Evolutionary conservation across 371 early-diverging fungal species (phyloP).

Genomic region (Neoconidiobolus thromboides): DNA sequence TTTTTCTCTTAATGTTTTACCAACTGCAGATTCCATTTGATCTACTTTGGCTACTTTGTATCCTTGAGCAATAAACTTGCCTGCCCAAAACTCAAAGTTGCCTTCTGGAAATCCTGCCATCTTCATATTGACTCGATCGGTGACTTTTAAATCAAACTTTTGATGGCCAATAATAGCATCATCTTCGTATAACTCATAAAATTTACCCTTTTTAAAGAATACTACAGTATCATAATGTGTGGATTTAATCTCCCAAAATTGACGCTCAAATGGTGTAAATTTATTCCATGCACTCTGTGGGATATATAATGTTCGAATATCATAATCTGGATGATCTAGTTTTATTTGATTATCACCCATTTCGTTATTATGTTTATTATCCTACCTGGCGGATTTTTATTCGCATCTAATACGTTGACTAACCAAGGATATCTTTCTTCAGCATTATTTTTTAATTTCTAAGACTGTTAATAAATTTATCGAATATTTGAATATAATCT

Average conservation of each 20-base stretch:
- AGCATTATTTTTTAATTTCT: conserved; percentile 26
- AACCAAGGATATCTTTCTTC: conserved; percentile 77
- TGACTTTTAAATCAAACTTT: conserved; percentile 91
- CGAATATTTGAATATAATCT: neutral
- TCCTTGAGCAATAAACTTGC: conserved; percentile 92
- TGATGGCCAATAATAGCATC: conserved; percentile 98
- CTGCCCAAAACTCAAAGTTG: conserved; percentile 90
- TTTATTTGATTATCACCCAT: conserved; percentile 20
- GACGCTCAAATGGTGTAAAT: conserved; percentile 96
- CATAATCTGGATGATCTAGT: conserved; percentile 66
- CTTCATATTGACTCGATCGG: conserved; percentile 95
- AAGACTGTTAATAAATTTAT: neutral
- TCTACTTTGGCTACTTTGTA: conserved; percentile 95
- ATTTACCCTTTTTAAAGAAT: conserved; percentile 99
- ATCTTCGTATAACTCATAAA: conserved; percentile 97
- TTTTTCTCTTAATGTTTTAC: conserved; percentile 83
- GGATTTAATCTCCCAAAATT: conserved; percentile 98
- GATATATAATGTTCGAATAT: conserved; percentile 84
- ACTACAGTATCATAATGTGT: conserved; percentile 92
- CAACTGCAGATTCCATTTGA: conserved; percentile 93
- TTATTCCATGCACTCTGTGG: conserved; percentile 56
- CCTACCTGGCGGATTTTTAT: conserved; percentile 38
- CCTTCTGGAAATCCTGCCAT: conserved; percentile 99
- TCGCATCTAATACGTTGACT: conserved; percentile 55
- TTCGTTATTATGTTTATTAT: conserved; percentile 43